Evolutionary conservation across 2,329 filamentous ascomycete species (phyloP).

Genomic region (Scedosporium dehoogii): DNA sequence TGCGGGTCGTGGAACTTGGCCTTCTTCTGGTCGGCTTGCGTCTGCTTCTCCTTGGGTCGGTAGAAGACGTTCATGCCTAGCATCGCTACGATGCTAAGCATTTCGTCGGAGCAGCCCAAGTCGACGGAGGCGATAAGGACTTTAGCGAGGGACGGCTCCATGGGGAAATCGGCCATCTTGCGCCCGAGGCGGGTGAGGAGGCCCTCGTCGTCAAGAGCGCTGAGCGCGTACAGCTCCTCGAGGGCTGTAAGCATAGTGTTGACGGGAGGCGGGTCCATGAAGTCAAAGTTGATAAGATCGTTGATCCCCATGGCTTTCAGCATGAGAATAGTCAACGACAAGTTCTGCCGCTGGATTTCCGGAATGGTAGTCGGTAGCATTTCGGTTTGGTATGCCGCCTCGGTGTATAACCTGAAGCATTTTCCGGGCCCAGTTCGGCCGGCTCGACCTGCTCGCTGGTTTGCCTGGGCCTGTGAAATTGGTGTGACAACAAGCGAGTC

Average conservation of each 20-base stretch:
- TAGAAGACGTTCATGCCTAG: constrained; percentile 86
- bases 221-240: constrained; percentile 88
- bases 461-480: constrained; percentile 93
- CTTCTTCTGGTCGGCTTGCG: constrained; percentile 95
- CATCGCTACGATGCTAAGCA: constrained; percentile 92
- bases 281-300: constrained; percentile 92
- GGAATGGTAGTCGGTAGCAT: constrained; percentile 95
- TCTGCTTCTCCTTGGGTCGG: constrained; percentile 92
- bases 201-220: constrained; percentile 89
- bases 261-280: constrained; percentile 96
- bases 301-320: constrained; percentile 99
- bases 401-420: constrained; percentile 90
- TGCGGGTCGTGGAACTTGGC: constrained; percentile 93
- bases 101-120: constrained; percentile 82
- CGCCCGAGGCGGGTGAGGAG: constrained; percentile 82
- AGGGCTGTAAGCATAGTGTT: constrained; percentile 96
- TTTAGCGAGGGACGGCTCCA: constrained; percentile 90
- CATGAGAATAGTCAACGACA: constrained; percentile 91
- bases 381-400: constrained; percentile 89
- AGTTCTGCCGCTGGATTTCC: constrained; percentile 90
- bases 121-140: constrained; percentile 82
- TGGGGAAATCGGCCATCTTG: constrained; percentile 98
- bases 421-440: constrained; percentile 93
- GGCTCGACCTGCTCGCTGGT: constrained; percentile 85
- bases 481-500: constrained; percentile 92